A percentile compares a stretch with the other conserved stretches of the same genome.
phyloP scores from a whole-genome alignment of 2,329 filamentous ascomycete genomes.

The Tolypocladium tropicale region DNA sequence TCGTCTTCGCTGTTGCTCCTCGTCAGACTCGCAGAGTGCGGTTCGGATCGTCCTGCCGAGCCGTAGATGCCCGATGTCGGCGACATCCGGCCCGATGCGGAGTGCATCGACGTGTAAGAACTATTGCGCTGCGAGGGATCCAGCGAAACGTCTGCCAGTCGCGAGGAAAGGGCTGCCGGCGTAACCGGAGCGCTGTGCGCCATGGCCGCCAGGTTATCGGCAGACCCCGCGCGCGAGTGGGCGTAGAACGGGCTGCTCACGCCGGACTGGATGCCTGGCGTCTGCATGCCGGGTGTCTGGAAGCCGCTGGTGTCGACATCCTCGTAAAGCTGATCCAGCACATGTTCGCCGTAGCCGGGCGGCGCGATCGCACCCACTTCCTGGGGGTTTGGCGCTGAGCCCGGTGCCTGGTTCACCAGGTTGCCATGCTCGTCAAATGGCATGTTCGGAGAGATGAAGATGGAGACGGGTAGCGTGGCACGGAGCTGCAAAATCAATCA shows the following conservation, averaged over 20 bases:
- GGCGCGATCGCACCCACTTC: slow-evolving; percentile 62
- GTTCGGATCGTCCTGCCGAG: slow-evolving; percentile 27
- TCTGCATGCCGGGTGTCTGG: slow-evolving; percentile 67
- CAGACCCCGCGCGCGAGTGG: slow-evolving; percentile 63
- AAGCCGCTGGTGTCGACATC: slow-evolving; percentile 76
- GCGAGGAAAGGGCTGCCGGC: slow-evolving; percentile 50
- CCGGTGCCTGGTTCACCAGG: slow-evolving; percentile 53
- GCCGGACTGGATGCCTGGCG: slow-evolving; percentile 58
- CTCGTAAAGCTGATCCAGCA: slow-evolving; percentile 82
- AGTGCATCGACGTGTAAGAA: slow-evolving; percentile 34
- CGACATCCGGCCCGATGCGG: slow-evolving; percentile 32
- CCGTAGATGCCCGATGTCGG: slow-evolving; percentile 28
- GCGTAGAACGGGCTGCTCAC: slow-evolving; percentile 70
- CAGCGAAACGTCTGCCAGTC: slow-evolving; percentile 58
- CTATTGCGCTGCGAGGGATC: slow-evolving; percentile 34
- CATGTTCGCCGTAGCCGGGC: slow-evolving; percentile 85
- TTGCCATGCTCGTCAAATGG: slow-evolving; percentile 81
- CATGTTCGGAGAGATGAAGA: slow-evolving; percentile 93
- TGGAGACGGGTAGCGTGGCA: slow-evolving; percentile 79
- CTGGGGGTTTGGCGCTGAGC: slow-evolving; percentile 33
- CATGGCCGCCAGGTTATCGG: slow-evolving; percentile 62
- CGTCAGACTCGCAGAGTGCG: slow-evolving; percentile 36
- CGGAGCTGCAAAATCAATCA: slow-evolving; percentile 49
- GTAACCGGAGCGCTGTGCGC: slow-evolving; percentile 19
- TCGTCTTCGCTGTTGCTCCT: slow-evolving; percentile 43